Base-by-base conservation (phyloP, 192 early-diverging fungal genomes). In the Mortierella claussenii region DNA sequence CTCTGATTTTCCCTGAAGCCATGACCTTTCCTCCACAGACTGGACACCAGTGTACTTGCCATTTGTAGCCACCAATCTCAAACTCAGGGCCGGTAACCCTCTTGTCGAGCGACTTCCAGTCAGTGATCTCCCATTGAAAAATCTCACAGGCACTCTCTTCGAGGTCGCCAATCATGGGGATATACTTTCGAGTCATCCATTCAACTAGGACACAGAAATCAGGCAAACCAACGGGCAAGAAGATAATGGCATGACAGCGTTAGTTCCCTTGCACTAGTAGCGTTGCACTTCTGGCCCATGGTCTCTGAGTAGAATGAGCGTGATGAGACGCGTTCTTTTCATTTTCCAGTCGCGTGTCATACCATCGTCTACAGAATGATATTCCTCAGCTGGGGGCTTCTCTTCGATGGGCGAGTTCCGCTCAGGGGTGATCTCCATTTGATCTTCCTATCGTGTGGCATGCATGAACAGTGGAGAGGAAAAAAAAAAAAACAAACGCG, bases 61-160 rank as follows among this genome's bases (percentile, higher is more conserved):
- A 83, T 78, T 83, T 83, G 65, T 71, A 62, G 21, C 79, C 79
- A 8, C 82, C 82, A 53, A 68, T 68, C 44, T 73, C 75, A 67
- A 83, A 83, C 55, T 79, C 82, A 17, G 82, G 82, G 17, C 82
- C 79, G 17, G 79, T 83, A 26, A 83, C 63, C 48, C 80, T 63
- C 59, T 69, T 79, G 37, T 79, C 82, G 3, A 83, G 57, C n/a
- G 56, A 20, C 13, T 54, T 49, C 79, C 79, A 83, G 55, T 68
- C 71, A 12, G 31, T 58, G 36, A 83, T 69, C 13, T 73, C 48
- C 82, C 82, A 83, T n/a, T 73, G 79, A 58, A 67, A 80, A 15
- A 53, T 75, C 26, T 75, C 48, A 45, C 53, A 68, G 42, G 60
- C 63, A 21, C 65, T 51, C 18, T 81, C 79, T 45, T 81, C 82